Conservation (phyloP, 306 rosid species). For the Elaeagnus macrophylla region DNA sequence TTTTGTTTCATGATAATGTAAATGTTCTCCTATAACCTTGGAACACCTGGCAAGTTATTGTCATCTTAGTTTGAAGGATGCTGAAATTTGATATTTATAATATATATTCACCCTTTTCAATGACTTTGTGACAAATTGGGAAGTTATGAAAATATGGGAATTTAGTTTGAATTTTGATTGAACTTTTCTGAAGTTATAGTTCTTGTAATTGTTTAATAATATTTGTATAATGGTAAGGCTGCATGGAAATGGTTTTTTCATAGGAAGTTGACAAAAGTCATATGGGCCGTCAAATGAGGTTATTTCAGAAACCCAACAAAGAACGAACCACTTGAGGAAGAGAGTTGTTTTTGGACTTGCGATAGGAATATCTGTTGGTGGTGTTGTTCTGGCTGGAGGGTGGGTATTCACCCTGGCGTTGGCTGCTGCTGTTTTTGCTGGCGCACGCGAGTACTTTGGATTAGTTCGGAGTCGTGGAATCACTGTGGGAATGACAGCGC, state of each 20-base stretch:
- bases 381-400: constrained; percentile 81
- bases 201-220: not conserved
- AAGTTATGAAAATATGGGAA: no score
- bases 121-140: no score
- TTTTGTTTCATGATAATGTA: no score
- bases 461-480: constrained; percentile 85
- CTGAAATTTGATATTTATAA: no score
- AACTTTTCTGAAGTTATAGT: not conserved
- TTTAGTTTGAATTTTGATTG: constrained; percentile 3
- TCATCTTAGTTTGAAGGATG: no score
- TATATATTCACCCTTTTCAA: no score
- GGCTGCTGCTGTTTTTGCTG: constrained; percentile 62
- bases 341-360: constrained; percentile 77
- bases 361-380: constrained; percentile 68
- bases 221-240: constrained; percentile 9
- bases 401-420: constrained; percentile 64
- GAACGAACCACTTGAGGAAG: constrained; percentile 53
- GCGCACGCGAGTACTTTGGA: constrained; percentile 81
- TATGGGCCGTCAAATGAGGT: constrained; percentile 17
- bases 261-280: constrained; percentile 31
- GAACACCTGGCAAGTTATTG: no score
- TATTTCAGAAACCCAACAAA: constrained; percentile 39
- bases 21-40: no score
- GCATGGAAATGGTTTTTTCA: constrained; percentile 18
- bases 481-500: constrained; percentile 88